Conservation (phyloP, 805 yeast genomes). For the Sugiyamaella floridensis region DNA sequence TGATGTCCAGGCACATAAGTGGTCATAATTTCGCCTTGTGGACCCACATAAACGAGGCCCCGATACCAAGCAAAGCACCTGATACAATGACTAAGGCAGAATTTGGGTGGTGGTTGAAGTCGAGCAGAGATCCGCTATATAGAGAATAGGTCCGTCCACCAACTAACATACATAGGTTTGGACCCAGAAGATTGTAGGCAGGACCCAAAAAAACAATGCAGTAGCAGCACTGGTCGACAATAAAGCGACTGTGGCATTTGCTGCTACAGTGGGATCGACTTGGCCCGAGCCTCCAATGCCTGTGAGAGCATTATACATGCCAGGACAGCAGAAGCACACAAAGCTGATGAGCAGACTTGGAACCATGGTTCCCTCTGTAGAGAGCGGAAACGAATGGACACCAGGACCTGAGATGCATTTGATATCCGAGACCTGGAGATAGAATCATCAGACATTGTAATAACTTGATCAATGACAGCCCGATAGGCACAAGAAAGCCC, state of each 20-base stretch:
- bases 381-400: neutral
- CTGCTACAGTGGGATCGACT: conserved; percentile 25
- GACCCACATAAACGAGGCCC: conserved; percentile 55
- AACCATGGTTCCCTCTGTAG: conserved; percentile 17
- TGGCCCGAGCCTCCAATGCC: conserved; percentile 32
- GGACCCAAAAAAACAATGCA: conserved; percentile 27
- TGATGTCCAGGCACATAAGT: conserved; percentile 45
- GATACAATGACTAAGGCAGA: conserved; percentile 48
- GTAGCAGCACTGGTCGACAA: conserved; percentile 25
- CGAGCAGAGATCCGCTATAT: conserved; percentile 46
- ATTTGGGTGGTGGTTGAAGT: conserved; percentile 41
- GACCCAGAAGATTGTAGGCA: conserved; percentile 26
- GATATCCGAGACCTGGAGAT: neutral
- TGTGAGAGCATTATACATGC: conserved; percentile 29
- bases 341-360: conserved; percentile 26
- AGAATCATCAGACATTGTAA: too few relatives aligned
- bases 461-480: too few relatives aligned
- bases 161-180: conserved; percentile 33
- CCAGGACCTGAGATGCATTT: neutral
- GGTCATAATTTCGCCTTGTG: conserved; percentile 51
- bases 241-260: conserved; percentile 28
- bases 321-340: conserved; percentile 31
- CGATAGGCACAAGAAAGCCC: too few relatives aligned
- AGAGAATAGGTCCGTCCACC: conserved; percentile 53
- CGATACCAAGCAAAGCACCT: conserved; percentile 52